These are phyloP conservation scores for Fonsecaea pugnacius DNA, from an alignment of 2,329 filamentous ascomycete genomes.

Conservation along the genomic window DNA sequence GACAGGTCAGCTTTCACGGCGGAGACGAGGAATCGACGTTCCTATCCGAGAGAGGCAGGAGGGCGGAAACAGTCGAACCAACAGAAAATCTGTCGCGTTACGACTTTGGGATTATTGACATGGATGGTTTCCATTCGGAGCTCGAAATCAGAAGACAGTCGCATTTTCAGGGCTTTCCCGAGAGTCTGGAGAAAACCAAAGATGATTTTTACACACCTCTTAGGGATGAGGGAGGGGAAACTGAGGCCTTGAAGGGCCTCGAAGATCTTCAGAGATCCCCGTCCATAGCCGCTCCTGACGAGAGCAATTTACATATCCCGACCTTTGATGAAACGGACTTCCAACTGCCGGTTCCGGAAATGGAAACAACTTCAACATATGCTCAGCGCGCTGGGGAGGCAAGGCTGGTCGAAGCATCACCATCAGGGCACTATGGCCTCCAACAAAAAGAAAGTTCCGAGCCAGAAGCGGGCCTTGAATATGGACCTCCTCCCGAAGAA, in stretches of 20 bases:
- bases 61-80: constrained; percentile 47
- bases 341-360: constrained; percentile 36
- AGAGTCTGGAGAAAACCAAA: constrained; percentile 43
- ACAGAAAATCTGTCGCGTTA: constrained; percentile 48
- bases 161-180: constrained; percentile 20
- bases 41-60: constrained; percentile 49
- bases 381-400: constrained; percentile 38
- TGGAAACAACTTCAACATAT: constrained; percentile 41
- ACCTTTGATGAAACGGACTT: constrained; percentile 40
- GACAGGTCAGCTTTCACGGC: constrained; percentile 38
- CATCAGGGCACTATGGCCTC: neutral
- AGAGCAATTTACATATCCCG: constrained; percentile 43
- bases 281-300: constrained; percentile 19
- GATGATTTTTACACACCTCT: constrained; percentile 45
- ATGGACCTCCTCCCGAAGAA: neutral
- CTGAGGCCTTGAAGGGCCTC: constrained; percentile 29
- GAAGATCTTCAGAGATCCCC: constrained; percentile 26
- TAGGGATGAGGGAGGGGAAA: constrained; percentile 42
- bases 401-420: constrained; percentile 26
- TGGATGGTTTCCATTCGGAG: constrained; percentile 58
- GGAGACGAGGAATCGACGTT: constrained; percentile 34
- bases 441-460: constrained; percentile 19
- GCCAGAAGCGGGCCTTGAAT: neutral
- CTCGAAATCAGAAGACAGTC: constrained; percentile 40
- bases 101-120: constrained; percentile 48